Percentiles rank a stretch among this genome's conserved stretches.
Evolutionary conservation across 192 early-diverging fungal genomes (phyloP).

Genomic region (Allomyces arbusculus): DNA sequence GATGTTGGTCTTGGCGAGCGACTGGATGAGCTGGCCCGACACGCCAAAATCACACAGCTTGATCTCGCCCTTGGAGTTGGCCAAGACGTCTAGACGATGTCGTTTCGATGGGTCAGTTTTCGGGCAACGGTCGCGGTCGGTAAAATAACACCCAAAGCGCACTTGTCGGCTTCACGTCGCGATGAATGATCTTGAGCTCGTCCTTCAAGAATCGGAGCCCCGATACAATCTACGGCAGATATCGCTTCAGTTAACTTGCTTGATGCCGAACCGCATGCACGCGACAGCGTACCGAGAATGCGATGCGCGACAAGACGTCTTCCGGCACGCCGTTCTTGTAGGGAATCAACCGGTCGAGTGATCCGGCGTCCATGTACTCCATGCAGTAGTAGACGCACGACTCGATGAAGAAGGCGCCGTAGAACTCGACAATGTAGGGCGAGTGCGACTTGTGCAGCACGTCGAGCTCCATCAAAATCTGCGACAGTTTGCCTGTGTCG

Average conservation of each 20-base stretch:
- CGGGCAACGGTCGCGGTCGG: no score
- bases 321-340: conserved; percentile 67
- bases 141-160: neutral
- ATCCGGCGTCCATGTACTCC: conserved; percentile 96
- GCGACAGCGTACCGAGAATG: conserved; percentile 31
- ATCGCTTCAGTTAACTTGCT: conserved; percentile 1
- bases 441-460: conserved; percentile 71
- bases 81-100: conserved; percentile 35
- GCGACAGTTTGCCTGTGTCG: conserved; percentile 67
- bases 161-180: conserved; percentile 14
- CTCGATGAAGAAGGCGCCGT: conserved; percentile 90
- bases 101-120: no score
- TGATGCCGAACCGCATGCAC: neutral
- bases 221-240: conserved; percentile 39
- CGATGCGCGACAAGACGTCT: conserved; percentile 51
- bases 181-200: conserved; percentile 71
- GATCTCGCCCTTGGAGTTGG: conserved; percentile 67
- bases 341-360: conserved; percentile 47
- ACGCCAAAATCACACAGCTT: conserved; percentile 97
- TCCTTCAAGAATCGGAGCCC: conserved; percentile 73
- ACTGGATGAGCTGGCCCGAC: conserved; percentile 68
- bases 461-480: conserved; percentile 91
- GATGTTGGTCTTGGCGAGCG: conserved; percentile 78
- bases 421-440: conserved; percentile 91
- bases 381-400: conserved; percentile 94